Evolutionary conservation across 2,329 filamentous ascomycete species (phyloP).

Genomic region (Sodiomyces alkalinus): DNA sequence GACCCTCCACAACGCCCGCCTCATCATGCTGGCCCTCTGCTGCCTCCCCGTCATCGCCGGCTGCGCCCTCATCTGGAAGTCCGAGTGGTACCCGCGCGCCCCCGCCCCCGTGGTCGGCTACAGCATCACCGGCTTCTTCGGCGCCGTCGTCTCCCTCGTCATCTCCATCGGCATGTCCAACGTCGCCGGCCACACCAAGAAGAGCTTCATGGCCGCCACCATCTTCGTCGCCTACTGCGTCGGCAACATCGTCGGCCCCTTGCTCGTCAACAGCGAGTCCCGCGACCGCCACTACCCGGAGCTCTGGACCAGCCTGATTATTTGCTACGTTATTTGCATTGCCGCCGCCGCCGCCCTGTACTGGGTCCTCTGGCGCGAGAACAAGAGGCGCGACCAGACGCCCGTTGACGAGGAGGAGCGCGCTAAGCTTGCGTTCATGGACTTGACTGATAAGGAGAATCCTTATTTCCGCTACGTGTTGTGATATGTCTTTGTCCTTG

Average conservation of each 20-base stretch:
- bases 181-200: slow-evolving; percentile 63
- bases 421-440: slow-evolving; percentile 49
- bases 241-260: slow-evolving; percentile 61
- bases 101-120: slow-evolving; percentile 56
- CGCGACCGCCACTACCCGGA: slow-evolving; percentile 53
- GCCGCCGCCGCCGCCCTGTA: slow-evolving; percentile 39
- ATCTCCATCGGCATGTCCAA: slow-evolving; percentile 45
- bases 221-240: slow-evolving; percentile 66
- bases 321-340: slow-evolving; percentile 54
- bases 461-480: slow-evolving; percentile 47
- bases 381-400: slow-evolving; percentile 31
- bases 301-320: slow-evolving; percentile 54
- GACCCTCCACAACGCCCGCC: slow-evolving; percentile 44
- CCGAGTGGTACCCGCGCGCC: slow-evolving; percentile 45
- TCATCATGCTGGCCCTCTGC: slow-evolving; percentile 47
- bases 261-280: slow-evolving; percentile 52
- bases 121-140: slow-evolving; percentile 58
- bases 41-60: slow-evolving; percentile 63
- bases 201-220: slow-evolving; percentile 58
- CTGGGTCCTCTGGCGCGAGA: slow-evolving; percentile 42
- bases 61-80: slow-evolving; percentile 62
- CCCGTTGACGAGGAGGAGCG: slow-evolving; percentile 43
- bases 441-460: slow-evolving; percentile 55
- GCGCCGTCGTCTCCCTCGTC: slow-evolving; percentile 47
- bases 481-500: too few species aligned